A percentile compares a stretch with the other conserved stretches of the same genome.
These are phyloP conservation scores for Phialocephala subalpina DNA, from an alignment of 2,329 filamentous ascomycete genomes.

Conservation along the genomic window DNA sequence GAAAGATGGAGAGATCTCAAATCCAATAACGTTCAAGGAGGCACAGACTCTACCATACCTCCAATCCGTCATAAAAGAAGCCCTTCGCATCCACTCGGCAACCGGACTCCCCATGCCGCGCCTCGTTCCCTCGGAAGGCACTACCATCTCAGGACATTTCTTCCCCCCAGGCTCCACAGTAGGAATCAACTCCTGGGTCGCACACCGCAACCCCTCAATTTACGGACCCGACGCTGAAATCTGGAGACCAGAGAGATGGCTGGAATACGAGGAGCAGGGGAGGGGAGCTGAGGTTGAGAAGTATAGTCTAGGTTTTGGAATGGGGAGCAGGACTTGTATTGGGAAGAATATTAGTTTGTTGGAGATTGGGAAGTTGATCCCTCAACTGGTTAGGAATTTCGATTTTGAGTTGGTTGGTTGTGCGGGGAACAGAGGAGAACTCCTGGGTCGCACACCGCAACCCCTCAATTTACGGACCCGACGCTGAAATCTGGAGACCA, in stretches of 20 bases:
- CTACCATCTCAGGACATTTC: constrained; percentile 51
- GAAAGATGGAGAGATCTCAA: constrained; percentile 32
- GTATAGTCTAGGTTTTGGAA: constrained; percentile 46
- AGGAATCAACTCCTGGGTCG: constrained; percentile 43
- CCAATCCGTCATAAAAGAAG: constrained; percentile 59
- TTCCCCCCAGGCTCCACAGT: constrained; percentile 48
- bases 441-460: constrained; percentile 47
- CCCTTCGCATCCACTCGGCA: constrained; percentile 57
- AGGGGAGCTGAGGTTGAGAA: constrained; percentile 60
- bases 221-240: constrained; percentile 57
- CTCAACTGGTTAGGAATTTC: constrained; percentile 44
- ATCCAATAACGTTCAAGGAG: constrained; percentile 49
- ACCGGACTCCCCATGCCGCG: constrained; percentile 58
- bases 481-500: constrained; percentile 57
- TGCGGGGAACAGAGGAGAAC: constrained; percentile 32
- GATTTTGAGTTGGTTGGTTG: constrained; percentile 38
- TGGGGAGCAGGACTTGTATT: constrained; percentile 52
- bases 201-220: constrained; percentile 51
- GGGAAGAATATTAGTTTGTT: constrained; percentile 53
- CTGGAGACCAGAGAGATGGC: constrained; percentile 60
- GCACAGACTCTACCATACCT: constrained; percentile 53
- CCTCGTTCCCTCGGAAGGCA: constrained; percentile 54
- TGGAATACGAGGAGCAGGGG: constrained; percentile 48
- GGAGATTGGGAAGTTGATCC: constrained; percentile 53
- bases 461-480: constrained; percentile 55